Evolutionary conservation across 805 yeast genomes (phyloP), one percentile per base, ranked within the genome.

Genomic region (Saccharomycopsis fibuligera): DNA sequence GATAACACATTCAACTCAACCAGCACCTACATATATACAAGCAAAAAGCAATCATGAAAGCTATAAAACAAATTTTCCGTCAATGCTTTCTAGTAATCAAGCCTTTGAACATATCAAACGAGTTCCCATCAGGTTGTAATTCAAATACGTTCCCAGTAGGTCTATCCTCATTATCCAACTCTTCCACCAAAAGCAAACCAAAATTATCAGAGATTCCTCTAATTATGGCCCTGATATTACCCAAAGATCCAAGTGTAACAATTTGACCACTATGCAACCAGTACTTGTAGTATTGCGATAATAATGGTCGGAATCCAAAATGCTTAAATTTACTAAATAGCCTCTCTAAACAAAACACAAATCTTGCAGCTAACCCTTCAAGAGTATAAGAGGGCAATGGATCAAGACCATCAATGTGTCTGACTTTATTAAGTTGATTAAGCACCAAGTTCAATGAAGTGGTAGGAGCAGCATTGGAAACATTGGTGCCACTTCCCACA

Each of bases 101-200:
- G 0, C 98, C 98, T 57, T 76, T 83, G 68, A 93, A 85, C 74
- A 93, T 90, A 62, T 93, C 98, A 60, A 93, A 93, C 2, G 97
- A 87, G 62, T 93, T 93, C 1, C 99, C 99, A 64, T 93, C 99
- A 0, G 99, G 98, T 63, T 90, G 97, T 41, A 93, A 67, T 57
- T 87, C 83, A 55, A 74, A 81, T 3, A 59, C 68, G 37, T 68
- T 72, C 0, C 87, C 86, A 1, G 82, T 78, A 14, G 68, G 68
- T 10, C 57, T 60, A 21, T 73, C 74, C 12, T 64, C 59, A 4
- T 64, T 56, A 44, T 75, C 75, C 5, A 81, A 62, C 54, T 86
- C 96, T 51, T 78, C 81, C 2, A 86, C 99, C 12, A 81, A 65
- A 50, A 93, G 67, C 67, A 90, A 69, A 0, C 99, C 99, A 64